Evolutionary conservation across 176 grass and related monocot species (phyloP), one percentile per base, ranked within the genome.

Genomic region (Stipa capillata): DNA sequence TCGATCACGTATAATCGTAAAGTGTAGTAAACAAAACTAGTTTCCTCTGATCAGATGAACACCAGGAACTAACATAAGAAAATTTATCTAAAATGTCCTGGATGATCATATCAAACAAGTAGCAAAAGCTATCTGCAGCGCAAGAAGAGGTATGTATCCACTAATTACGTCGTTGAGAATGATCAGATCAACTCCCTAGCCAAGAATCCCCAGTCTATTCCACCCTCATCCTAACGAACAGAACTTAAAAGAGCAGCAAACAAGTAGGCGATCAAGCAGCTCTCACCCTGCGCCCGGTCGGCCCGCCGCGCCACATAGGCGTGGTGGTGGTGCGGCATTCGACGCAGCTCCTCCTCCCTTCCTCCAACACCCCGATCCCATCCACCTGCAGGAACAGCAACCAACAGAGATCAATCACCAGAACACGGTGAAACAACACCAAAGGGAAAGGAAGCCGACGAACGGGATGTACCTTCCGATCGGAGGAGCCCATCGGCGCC

Each of bases 321-420:
- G 91, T 90, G 45, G 79, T 83, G 76, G 85, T 94, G 39, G 88
- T 83, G 69, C 80, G 83, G 79, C 92, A 94, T 81, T 90, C 84
- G 56, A 87, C 76, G 71, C 88, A 94, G 79, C 88, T 74, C 67
- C 79, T 81, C 79, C 81, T 72, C 25, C 68, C 88, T 78, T 72
- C 83, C 50, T 72, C 88, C 54, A 41, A 13, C 56, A 70, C 63
- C 16, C 29, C 58, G 40, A 74, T 74, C 73, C 14, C 83, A 27
- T 6, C 33, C 24, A 81, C 74, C 79, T 84, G 36, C 55, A 71
- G 0, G 16, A 55, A 11, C 28, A 9, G 21, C 32, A 25, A 2
- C 0, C 48, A 16, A 5, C 23, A 7, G 7, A 18, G 33, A 40
- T 33, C 23, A 1, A 44, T 23, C 18, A 58, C 49, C n/a, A n/a